These are phyloP conservation scores for Vanrija sp. DNA, from an alignment of 1,284 basidiomycete species.

Conservation along the genomic window DNA sequence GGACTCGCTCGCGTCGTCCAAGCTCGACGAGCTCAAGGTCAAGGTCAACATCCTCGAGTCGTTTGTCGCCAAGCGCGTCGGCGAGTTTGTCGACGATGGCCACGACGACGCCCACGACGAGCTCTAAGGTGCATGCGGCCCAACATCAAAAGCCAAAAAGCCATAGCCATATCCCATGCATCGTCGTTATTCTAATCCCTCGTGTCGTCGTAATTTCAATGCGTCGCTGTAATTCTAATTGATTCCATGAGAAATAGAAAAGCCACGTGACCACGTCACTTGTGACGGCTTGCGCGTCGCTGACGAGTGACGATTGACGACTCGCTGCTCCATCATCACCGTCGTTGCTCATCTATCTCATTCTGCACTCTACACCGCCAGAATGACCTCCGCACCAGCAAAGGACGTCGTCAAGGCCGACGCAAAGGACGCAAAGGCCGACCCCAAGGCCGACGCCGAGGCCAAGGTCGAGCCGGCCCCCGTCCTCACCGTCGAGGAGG, in stretches of 20 bases:
- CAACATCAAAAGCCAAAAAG: no score
- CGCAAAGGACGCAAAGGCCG: conserved; percentile 1
- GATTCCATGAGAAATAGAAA: background rate
- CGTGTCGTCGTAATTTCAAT: no score
- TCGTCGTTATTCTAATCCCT: no score
- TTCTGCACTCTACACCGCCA: background rate
- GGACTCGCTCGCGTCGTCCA: conserved; percentile 60
- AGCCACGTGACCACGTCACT: background rate
- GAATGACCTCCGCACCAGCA: conserved; percentile 9
- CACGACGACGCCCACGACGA: conserved; percentile 27
- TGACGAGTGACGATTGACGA: background rate
- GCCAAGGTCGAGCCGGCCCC: conserved; percentile 12
- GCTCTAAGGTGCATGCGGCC: conserved; percentile 8
- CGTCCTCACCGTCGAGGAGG: conserved; percentile 34
- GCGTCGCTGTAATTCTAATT: background rate
- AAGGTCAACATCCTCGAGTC: conserved; percentile 81
- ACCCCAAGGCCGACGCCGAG: background rate
- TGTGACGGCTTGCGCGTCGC: conserved; percentile 10
- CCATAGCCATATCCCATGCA: background rate
- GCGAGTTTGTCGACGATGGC: conserved; percentile 30
- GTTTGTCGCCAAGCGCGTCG: conserved; percentile 59
- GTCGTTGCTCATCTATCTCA: background rate
- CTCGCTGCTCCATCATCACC: background rate
- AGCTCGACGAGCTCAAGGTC: conserved; percentile 90
- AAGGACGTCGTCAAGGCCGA: conserved; percentile 2